Percentiles rank a stretch among this genome's conserved stretches.
phyloP scores from a whole-genome alignment of 2,329 filamentous ascomycete genomes.

The Colletotrichum karsti region DNA sequence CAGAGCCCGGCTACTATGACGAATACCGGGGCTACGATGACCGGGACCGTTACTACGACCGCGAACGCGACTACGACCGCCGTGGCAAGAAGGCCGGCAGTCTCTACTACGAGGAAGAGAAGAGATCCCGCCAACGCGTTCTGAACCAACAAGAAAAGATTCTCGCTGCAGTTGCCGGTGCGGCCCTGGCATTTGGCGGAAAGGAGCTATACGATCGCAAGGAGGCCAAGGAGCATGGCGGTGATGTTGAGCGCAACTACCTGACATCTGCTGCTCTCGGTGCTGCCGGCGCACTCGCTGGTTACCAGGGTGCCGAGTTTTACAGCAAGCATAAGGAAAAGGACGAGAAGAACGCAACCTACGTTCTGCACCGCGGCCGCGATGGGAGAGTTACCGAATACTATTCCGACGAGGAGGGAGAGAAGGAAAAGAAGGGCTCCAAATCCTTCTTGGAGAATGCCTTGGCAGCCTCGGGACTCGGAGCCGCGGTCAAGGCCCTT shows the following conservation, averaged over 20 bases:
- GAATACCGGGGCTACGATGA: conserved; percentile 55
- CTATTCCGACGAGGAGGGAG: conserved; percentile 65
- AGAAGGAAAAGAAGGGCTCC: conserved; percentile 66
- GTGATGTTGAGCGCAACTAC: conserved; percentile 64
- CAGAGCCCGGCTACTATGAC: conserved; percentile 67
- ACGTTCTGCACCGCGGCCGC: conserved; percentile 61
- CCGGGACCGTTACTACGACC: conserved; percentile 55
- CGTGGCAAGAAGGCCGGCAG: conserved; percentile 60
- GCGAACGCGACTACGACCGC: conserved; percentile 55
- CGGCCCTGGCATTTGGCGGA: conserved; percentile 69
- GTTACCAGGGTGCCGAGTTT: conserved; percentile 69
- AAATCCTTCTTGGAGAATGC: conserved; percentile 72
- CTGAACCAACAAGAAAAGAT: conserved; percentile 73
- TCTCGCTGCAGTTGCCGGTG: conserved; percentile 71
- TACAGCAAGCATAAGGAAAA: conserved; percentile 68
- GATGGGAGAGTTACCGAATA: conserved; percentile 62
- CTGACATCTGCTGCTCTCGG: conserved; percentile 69
- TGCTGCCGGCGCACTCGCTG: conserved; percentile 70
- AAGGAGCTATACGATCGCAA: conserved; percentile 73
- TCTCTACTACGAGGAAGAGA: conserved; percentile 64
- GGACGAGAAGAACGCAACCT: conserved; percentile 63
- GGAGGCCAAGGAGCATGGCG: conserved; percentile 61
- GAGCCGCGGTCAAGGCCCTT: conserved; percentile 67
- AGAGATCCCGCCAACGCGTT: conserved; percentile 56
- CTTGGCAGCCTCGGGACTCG: conserved; percentile 68